A percentile compares a stretch with the other conserved stretches of the same genome.
These are phyloP conservation scores for Penicillium sp. DNA, from an alignment of 2,329 filamentous ascomycete genomes.

Conservation along the genomic window DNA sequence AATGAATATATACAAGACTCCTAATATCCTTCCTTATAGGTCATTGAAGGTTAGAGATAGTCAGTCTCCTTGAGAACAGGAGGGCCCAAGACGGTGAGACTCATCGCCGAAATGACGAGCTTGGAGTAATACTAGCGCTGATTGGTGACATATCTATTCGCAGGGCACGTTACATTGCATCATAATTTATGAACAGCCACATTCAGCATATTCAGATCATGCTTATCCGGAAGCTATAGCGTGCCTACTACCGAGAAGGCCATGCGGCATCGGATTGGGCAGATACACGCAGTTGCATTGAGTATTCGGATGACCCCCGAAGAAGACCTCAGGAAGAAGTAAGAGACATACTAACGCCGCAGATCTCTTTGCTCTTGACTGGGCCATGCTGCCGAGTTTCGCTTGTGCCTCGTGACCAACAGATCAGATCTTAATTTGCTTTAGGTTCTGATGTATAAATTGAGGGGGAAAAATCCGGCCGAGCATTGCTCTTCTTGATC, in stretches of 20 bases:
- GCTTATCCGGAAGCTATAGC: neutral
- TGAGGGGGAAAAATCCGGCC: no score
- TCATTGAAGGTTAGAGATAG: no score
- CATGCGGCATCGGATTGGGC: neutral
- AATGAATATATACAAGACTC: no score
- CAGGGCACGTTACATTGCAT: neutral
- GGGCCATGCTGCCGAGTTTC: slow-evolving; percentile 1
- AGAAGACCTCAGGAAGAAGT: neutral
- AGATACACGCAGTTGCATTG: slow-evolving; percentile 5
- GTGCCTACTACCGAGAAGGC: neutral
- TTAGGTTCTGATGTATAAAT: neutral
- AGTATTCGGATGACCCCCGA: neutral
- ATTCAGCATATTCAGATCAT: neutral
- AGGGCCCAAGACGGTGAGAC: no score
- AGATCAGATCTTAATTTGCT: neutral
- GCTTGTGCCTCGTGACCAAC: neutral
- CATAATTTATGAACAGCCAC: neutral
- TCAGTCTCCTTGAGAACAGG: no score
- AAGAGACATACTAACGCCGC: neutral
- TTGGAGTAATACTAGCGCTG: no score
- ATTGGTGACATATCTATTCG: no score
- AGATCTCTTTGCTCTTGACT: neutral
- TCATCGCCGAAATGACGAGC: no score
- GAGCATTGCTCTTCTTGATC: slow-evolving; percentile 22
- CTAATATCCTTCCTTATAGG: no score